Conservation (phyloP, 2,329 filamentous ascomycete genomes). For the Exserohilum rostratum region DNA sequence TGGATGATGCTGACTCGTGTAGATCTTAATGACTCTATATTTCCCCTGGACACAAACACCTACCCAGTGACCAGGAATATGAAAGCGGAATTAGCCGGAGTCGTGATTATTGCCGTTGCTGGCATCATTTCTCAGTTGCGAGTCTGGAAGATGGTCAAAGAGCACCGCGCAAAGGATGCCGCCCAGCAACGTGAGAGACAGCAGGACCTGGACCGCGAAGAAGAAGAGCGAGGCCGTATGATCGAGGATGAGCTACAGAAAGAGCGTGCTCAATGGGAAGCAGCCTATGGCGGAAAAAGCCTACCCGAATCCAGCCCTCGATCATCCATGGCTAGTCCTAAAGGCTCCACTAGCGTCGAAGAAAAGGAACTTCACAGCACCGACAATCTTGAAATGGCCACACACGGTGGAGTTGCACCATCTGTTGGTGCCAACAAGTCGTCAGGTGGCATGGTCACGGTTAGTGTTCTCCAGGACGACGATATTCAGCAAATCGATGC, state of each 20-base stretch:
- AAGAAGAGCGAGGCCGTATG: slow-evolving; percentile 72
- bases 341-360: slow-evolving; percentile 40
- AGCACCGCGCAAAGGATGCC: slow-evolving; percentile 56
- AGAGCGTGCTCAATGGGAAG: slow-evolving; percentile 76
- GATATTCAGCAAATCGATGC: slow-evolving; percentile 43
- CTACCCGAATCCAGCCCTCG: slow-evolving; percentile 59
- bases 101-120: slow-evolving; percentile 73
- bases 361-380: slow-evolving; percentile 50
- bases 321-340: slow-evolving; percentile 45
- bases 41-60: slow-evolving; percentile 75
- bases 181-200: slow-evolving; percentile 57
- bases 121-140: slow-evolving; percentile 85
- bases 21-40: slow-evolving; percentile 75
- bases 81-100: slow-evolving; percentile 79
- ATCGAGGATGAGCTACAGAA: slow-evolving; percentile 67
- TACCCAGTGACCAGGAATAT: slow-evolving; percentile 90
- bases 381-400: slow-evolving; percentile 62
- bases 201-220: slow-evolving; percentile 67
- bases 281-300: slow-evolving; percentile 70
- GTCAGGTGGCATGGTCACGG: slow-evolving; percentile 56
- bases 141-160: slow-evolving; percentile 79
- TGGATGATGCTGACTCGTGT: slow-evolving; percentile 18
- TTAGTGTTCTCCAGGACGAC: slow-evolving; percentile 61
- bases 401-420: slow-evolving; percentile 53
- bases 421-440: slow-evolving; percentile 37